phyloP scores from a whole-genome alignment of 1,139 yeast genomes.

The Dujonia santamariae region DNA sequence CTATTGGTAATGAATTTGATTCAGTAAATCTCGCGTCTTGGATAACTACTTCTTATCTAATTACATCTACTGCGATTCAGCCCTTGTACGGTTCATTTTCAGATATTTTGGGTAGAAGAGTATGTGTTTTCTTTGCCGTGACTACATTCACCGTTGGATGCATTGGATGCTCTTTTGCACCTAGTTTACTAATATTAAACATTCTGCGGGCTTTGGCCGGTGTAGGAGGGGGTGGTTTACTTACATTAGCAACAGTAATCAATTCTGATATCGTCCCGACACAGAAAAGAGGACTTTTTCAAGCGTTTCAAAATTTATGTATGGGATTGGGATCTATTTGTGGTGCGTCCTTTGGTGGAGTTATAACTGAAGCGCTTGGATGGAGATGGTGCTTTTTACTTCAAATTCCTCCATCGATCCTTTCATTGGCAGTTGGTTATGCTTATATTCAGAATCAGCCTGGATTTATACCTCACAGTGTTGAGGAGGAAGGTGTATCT shows the following conservation, averaged over 20 bases:
- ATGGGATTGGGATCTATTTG: slow-evolving; percentile 23
- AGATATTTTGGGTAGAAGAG: slow-evolving; percentile 51
- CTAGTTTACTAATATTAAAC: slow-evolving; percentile 16
- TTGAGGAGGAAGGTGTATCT: slow-evolving; percentile 4
- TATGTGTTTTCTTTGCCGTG: slow-evolving; percentile 22
- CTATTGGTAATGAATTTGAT: slow-evolving; percentile 33
- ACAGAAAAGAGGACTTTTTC: slow-evolving; percentile 24
- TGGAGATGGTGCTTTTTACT: slow-evolving; percentile 28
- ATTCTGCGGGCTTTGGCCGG: slow-evolving; percentile 23
- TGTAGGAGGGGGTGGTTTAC: slow-evolving; percentile 32
- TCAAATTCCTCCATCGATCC: slow-evolving; percentile 16
- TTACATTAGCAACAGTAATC: slow-evolving; percentile 25
- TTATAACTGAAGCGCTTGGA: slow-evolving; percentile 17
- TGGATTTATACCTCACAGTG: slow-evolving; percentile 10
- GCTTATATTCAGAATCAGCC: slow-evolving; percentile 16
- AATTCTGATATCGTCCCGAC: slow-evolving; percentile 27
- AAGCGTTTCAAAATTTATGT: slow-evolving; percentile 24
- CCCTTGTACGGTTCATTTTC: slow-evolving; percentile 50
- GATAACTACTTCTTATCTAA: slow-evolving; percentile 38
- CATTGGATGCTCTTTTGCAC: slow-evolving; percentile 22
- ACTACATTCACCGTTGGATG: slow-evolving; percentile 25
- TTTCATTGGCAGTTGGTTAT: slow-evolving; percentile 18
- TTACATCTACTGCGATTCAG: slow-evolving; percentile 29
- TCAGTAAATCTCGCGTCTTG: slow-evolving; percentile 33
- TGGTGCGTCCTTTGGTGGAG: slow-evolving; percentile 26